Evolutionary conservation across 805 yeast species (phyloP), one percentile per base, ranked within the genome.

Genomic region (Spathaspora boniae): DNA sequence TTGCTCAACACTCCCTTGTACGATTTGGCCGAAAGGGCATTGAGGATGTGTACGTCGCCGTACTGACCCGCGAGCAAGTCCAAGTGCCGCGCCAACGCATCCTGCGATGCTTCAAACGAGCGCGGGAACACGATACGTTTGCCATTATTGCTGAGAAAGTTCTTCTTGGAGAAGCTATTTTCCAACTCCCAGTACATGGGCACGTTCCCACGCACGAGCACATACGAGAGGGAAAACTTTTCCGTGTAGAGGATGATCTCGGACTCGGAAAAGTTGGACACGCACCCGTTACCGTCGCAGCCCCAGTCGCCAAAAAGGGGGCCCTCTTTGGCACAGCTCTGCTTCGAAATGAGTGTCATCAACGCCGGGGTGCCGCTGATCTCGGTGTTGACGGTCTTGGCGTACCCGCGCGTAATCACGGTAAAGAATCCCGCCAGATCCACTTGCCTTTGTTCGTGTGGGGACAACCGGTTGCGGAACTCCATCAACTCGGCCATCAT

Each of bases 261-360:
- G 4, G 76, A 61, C 45, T 76, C 81, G 16, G 66, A 72, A 46
- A 61, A 74, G 45, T 75, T 74, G 3, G 78, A 62, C 9, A 65
- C 76, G 16, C 65, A 62, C 1, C 80, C 78, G 26, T 71, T 70
- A 41, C 76, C 81, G 47, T 76, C 82, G 46, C 74, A 63, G 22
- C 82, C 77, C 61, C 72, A 71, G 20, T 75, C 75, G 1, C 82
- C 82, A 48, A 74, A 75, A 14, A 75, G 51, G 0, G 71, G 66
- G 0, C 79, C 79, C 24, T 54, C 55, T 42, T 70, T 71, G 20
- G 51, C 49, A 39, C 78, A 71, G 20, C 70, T 62, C 42, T 76
- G 81, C 44, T 72, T 74, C 3, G 78, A 65, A 8, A 76, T 70
- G 8, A 76, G 58, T 0, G 80, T 72, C 24, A 76, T 41, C 33